Evolutionary conservation across 805 yeast species (phyloP).

Genomic region (Lachancea cidri): DNA sequence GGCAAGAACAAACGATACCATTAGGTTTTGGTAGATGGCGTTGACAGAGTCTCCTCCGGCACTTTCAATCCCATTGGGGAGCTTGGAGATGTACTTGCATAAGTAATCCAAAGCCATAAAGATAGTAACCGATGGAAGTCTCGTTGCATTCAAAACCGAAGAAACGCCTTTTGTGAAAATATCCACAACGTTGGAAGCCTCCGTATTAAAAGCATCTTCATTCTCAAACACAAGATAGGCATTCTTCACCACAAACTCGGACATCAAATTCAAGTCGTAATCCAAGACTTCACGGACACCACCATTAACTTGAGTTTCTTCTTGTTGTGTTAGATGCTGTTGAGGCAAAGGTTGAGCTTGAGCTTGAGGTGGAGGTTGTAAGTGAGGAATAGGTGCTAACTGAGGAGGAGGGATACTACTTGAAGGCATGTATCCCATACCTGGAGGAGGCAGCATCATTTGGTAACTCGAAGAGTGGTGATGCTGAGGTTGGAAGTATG

Average conservation of each 20-base stretch:
- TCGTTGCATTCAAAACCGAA: slow-evolving; percentile 76
- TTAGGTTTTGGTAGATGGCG: slow-evolving; percentile 49
- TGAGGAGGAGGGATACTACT: slow-evolving; percentile 5
- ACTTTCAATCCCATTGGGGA: slow-evolving; percentile 30
- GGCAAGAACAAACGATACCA: slow-evolving; percentile 72
- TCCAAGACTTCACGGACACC: slow-evolving; percentile 77
- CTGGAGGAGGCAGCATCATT: slow-evolving; percentile 21
- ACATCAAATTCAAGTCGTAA: slow-evolving; percentile 73
- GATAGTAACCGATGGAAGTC: slow-evolving; percentile 79
- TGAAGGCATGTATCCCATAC: slow-evolving; percentile 13
- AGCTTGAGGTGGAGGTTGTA: slow-evolving; percentile 7
- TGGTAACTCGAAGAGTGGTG: slow-evolving; percentile 9
- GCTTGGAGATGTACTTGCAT: slow-evolving; percentile 50
- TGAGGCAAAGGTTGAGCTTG: slow-evolving; percentile 14
- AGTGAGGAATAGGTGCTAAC: background rate
- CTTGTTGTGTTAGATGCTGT: slow-evolving; percentile 7
- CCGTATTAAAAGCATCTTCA: slow-evolving; percentile 31
- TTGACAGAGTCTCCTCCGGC: slow-evolving; percentile 33
- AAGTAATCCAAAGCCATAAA: slow-evolving; percentile 75
- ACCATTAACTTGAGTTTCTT: slow-evolving; percentile 40
- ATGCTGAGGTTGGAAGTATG: slow-evolving; percentile 10
- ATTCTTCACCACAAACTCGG: slow-evolving; percentile 73
- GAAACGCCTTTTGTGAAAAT: slow-evolving; percentile 54
- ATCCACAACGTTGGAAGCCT: slow-evolving; percentile 20
- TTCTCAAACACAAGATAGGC: slow-evolving; percentile 63